phyloP scores from a whole-genome alignment of 345 rosid species.

The Geranium rotundifolium region DNA sequence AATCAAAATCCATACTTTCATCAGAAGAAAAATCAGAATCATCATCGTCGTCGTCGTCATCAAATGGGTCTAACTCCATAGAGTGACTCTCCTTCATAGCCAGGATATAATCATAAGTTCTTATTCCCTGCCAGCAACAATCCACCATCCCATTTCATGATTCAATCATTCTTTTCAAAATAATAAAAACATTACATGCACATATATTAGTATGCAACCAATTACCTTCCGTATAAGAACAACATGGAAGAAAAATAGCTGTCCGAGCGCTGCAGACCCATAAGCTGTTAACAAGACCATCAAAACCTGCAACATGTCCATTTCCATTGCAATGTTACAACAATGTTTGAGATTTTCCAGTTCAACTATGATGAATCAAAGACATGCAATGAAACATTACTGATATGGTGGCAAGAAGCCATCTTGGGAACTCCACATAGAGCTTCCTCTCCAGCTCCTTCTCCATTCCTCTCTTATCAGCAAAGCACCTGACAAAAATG shows the following conservation, averaged over 20 bases:
- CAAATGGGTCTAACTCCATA: conserved; percentile 49
- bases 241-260: conserved; percentile 87
- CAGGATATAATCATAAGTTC: conserved; percentile 87
- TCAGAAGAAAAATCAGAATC: conserved; percentile 64
- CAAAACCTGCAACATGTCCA: conserved; percentile 38
- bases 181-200: not conserved
- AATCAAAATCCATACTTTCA: conserved; percentile 61
- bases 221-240: conserved; percentile 92
- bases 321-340: conserved; percentile 8
- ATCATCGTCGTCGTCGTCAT: conserved; percentile 40
- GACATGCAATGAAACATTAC: conserved; percentile 20
- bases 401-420: conserved; percentile 69
- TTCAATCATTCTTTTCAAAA: not conserved
- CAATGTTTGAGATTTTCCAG: conserved; percentile 3
- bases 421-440: conserved; percentile 55
- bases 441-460: conserved; percentile 50
- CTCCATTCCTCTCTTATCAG: conserved; percentile 76
- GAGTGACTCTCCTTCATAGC: conserved; percentile 85
- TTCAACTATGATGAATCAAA: not conserved
- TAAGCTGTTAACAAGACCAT: conserved; percentile 67
- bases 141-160: not conserved
- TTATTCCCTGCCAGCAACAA: conserved; percentile 58
- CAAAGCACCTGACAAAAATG: conserved; percentile 78
- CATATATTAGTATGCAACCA: not conserved
- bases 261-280: conserved; percentile 91